Evolutionary conservation across 2,329 filamentous ascomycete genomes (phyloP).

Genomic region (Monilinia fructicola): DNA sequence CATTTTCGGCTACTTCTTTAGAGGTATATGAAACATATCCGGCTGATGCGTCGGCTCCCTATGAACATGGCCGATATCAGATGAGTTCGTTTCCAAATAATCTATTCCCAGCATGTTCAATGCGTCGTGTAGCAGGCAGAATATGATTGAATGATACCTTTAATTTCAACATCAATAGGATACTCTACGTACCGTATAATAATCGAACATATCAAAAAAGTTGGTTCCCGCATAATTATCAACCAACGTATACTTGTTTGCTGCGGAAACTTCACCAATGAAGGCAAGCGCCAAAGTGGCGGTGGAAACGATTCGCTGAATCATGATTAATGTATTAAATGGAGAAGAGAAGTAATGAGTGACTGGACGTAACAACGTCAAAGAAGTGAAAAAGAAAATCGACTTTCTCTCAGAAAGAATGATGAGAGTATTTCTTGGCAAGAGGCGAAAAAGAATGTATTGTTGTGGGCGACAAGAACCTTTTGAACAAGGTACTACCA

Average conservation of each 20-base stretch:
- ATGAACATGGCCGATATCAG: constrained; percentile 11
- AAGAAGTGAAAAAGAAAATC: constrained; percentile 19
- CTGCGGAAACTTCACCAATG: constrained; percentile 26
- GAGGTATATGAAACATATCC: constrained; percentile 65
- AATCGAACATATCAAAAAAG: constrained; percentile 51
- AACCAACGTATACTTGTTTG: constrained; percentile 20
- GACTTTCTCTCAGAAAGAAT: constrained; percentile 24
- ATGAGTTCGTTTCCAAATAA: not conserved
- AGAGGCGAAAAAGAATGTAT: not conserved
- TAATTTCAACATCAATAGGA: not conserved
- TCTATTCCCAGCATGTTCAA: not conserved
- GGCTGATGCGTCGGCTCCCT: constrained; percentile 57
- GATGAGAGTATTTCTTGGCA: constrained; percentile 20
- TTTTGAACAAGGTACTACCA: constrained; percentile 20
- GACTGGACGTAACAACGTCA: constrained; percentile 34
- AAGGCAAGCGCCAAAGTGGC: constrained; percentile 22
- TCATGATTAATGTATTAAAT: constrained; percentile 28
- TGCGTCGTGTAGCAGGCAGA: not conserved
- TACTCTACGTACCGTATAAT: constrained; percentile 46
- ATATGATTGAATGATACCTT: not conserved
- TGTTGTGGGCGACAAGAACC: constrained; percentile 19
- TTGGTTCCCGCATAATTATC: constrained; percentile 45
- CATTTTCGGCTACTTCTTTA: constrained; percentile 50
- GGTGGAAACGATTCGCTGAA: constrained; percentile 19
- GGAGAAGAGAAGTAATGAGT: constrained; percentile 29